Percentiles rank a stretch among this genome's conserved stretches.
Evolutionary conservation across 345 rosid genomes (phyloP).

Genomic region (Sonneratia alba): DNA sequence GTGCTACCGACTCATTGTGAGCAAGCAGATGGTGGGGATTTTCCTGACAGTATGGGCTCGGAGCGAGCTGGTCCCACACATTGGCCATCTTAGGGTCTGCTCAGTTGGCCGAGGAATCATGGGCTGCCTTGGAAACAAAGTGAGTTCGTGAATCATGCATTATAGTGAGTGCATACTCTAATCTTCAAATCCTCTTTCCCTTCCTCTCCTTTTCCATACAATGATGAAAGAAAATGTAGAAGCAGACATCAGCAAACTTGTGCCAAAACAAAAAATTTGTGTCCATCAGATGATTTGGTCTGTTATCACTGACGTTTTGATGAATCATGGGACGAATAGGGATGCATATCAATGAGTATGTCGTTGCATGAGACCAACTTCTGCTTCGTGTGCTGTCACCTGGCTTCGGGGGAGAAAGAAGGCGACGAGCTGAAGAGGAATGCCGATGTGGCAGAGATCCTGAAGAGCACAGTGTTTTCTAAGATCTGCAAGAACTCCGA

Average conservation of each 20-base stretch:
- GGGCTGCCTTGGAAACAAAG: conserved; percentile 95
- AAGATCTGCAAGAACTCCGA: conserved; percentile 56
- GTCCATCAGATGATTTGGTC: not conserved
- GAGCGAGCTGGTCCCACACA: conserved; percentile 67
- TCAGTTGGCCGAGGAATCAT: conserved; percentile 87
- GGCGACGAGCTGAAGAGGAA: conserved; percentile 90
- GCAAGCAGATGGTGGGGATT: conserved; percentile 98
- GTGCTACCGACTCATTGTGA: conserved; percentile 55
- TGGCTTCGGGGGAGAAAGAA: conserved; percentile 96
- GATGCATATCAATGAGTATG: conserved; percentile 86
- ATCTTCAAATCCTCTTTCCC: too few species aligned
- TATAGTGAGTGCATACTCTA: not conserved
- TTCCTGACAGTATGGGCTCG: conserved; percentile 85
- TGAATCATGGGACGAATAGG: conserved; percentile 27
- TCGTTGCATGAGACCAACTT: conserved; percentile 84
- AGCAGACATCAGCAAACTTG: too few species aligned
- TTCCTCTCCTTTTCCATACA: too few species aligned
- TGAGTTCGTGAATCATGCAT: conserved; percentile 8
- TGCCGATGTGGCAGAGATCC: conserved; percentile 74
- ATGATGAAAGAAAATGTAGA: too few species aligned
- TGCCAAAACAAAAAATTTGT: too few species aligned
- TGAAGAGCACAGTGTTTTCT: conserved; percentile 61
- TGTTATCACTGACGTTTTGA: conserved; percentile 1
- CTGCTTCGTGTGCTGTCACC: conserved; percentile 90
- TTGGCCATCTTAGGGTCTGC: conserved; percentile 74